Evolutionary conservation across 208 protist species (phyloP), one percentile per base, ranked within the genome.

Genomic region (Trichomonas vaginalis): DNA sequence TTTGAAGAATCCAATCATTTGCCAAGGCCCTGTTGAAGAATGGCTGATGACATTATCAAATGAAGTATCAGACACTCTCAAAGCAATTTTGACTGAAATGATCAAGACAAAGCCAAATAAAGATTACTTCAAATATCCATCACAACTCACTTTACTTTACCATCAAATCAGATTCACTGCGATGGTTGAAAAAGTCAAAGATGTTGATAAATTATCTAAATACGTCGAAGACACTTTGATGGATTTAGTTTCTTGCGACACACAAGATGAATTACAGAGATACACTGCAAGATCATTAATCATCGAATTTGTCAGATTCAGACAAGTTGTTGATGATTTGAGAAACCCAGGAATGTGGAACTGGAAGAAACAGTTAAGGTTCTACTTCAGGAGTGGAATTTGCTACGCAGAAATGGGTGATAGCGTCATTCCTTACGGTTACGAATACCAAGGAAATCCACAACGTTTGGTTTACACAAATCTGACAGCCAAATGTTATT

Each of bases 361-460:
- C 37, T 99, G 99, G 99, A 97, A 98, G 90, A 99, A 99, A 97
- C 98, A 99, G 97, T 97, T 99, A 46, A 97, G 98, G 15, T 99
- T 98, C 96, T 99, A 99, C 96, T 88, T 98, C 21, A 82, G 80
- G 23, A 96, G 98, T 35, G 95, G 90, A 15, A 96, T 97, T 42
- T 99, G 98, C 96, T 96, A 98, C 37, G 97, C 99, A 39, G 97
- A 97, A 95, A 99, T 99, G 98, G 98, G 98, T 95, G 98, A 99
- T 96, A 98, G 98, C 10, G 96, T 98, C 96, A 99, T 99, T 96
- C 96, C 97, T 86, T 99, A 99, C 97, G 99, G 98, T 95, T 99
- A 98, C 97, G 99, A 99, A 97, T 99, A 99, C 96, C 99, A 99
- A 96, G 99, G 99, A 92, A 99, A 99, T 96, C 98, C 98, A 0